phyloP scores from a whole-genome alignment of 2,329 filamentous ascomycete species.

The Aspergillus puulaauensis region DNA sequence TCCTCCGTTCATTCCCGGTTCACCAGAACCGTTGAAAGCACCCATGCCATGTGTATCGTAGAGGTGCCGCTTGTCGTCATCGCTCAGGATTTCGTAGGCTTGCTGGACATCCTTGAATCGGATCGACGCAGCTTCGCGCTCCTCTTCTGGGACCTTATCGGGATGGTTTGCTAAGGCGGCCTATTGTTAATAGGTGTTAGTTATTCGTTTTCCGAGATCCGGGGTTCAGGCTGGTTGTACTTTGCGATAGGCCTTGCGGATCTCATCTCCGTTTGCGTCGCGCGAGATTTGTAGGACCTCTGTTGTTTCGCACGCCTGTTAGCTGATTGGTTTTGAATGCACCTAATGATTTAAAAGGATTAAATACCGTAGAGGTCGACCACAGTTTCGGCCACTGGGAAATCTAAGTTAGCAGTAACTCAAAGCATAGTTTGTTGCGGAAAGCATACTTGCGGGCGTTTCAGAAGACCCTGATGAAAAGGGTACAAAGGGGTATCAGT shows the following conservation, averaged over 20 bases:
- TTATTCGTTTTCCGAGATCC: not conserved
- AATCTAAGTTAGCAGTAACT: slow-evolving; percentile 18
- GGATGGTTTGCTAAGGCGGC: slow-evolving; percentile 86
- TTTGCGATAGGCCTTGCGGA: slow-evolving; percentile 97
- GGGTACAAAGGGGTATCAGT: not conserved
- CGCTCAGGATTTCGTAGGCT: slow-evolving; percentile 95
- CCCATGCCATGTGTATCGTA: slow-evolving; percentile 97
- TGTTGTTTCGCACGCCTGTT: slow-evolving; percentile 37
- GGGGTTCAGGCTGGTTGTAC: slow-evolving; percentile 46
- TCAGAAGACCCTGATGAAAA: not conserved
- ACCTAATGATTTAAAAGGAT: not conserved
- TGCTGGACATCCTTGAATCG: slow-evolving; percentile 92
- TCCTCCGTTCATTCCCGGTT: slow-evolving; percentile 60
- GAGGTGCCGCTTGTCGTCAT: slow-evolving; percentile 87
- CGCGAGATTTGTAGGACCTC: slow-evolving; percentile 76
- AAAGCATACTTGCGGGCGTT: slow-evolving; percentile 17
- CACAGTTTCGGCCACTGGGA: slow-evolving; percentile 37
- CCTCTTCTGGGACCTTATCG: slow-evolving; percentile 87
- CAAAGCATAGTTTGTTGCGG: not conserved
- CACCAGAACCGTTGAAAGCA: slow-evolving; percentile 79
- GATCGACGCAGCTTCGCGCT: slow-evolving; percentile 80
- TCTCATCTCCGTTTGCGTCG: slow-evolving; percentile 71
- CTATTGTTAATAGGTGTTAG: slow-evolving; percentile 45
- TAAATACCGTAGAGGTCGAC: slow-evolving; percentile 63
- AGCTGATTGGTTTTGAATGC: not conserved